Evolutionary conservation across 1,139 yeast genomes (phyloP), one percentile per base, ranked within the genome.

Genomic region (Kluyveromyces marxianus): DNA sequence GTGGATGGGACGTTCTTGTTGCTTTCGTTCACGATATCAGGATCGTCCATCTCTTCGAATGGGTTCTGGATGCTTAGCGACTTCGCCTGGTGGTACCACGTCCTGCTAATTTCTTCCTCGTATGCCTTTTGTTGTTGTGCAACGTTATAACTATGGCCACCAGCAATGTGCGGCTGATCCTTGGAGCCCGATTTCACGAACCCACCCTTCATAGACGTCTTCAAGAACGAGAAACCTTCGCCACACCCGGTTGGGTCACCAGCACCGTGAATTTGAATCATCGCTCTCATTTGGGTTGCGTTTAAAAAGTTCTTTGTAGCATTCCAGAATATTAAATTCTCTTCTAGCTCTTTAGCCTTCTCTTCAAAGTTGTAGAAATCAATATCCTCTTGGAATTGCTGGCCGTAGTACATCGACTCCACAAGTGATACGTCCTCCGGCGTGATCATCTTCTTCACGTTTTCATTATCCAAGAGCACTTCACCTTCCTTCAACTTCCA

Each of bases 211-310:
- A 92, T 95, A 0, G 97, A 87, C 0, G 96, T 87, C 52, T 90
- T 76, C 54, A 90, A 72, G 56, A 90, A 85, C n/a, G 96, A 87
- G 55, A 85, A 85, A 0, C 94, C 96, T 52, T 87, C 84, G 1
- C 96, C 95, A 51, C 86, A 79, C 32, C 96, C 96, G 0, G 96
- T 82, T 2, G 96, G 96, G 63, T 92, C 98, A 44, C 97, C 98
- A 50, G 84, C 94, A n/a, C 97, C 97, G 60, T 88, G 89, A 36
- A 94, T 76, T 60, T 90, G 97, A 41, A 94, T 73, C 97, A 92
- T 92, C 1, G 97, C 94, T 58, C 95, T 90, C 47, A 97, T 94
- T 61, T 90, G 97, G 32, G 96, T 90, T 4, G 98, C 95, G 61
- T 82, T 85, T 49, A 90, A 80, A 59, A 94, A 94, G 63, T 92